Base-by-base conservation (phyloP, 257 asterid genomes). In the Echites panduratus region DNA sequence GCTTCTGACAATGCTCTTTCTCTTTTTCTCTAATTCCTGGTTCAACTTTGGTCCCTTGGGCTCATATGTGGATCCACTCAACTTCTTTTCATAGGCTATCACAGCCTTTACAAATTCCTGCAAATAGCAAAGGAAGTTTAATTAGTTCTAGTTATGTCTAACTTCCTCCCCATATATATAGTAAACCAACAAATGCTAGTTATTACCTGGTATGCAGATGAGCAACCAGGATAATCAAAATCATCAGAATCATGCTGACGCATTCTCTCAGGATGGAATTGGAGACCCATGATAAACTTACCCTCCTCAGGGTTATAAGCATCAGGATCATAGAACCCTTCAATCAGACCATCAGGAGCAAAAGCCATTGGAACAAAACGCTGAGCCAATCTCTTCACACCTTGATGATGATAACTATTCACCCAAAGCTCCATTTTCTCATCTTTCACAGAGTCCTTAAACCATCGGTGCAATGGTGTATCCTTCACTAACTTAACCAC, bases 191-290 rank as follows among this genome's bases (percentile, higher is more conserved):
- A 43, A 4, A 63, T 2, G 13, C 13, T 3, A 14, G 45, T 20
- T 76, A 83, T 20, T 76, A 83, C 96, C 93, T 83, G 85, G 47
- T 90, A 90, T 5, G 93, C 92, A 66, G 76, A 75, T 16, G 96
- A 78, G 73, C 98, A 93, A 1, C 98, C 98, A 0, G 92, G 96
- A 73, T 90, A 91, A 71, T 93, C 96, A 57, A 93, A 93, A 19
- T 81, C 92, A 32, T 84, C 94, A 0, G 89, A 74, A 68, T 89
- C 92, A 0, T 74, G 73, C 1, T 70, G 77, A 45, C 94, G 81
- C 97, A 90, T 93, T 70, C 98, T 78, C 63, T 93, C 97, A 5
- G 98, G 98, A 82, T 93, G 97, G 76, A 93, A 93, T 72, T 93
- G 97, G 26, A 93, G 86, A n/a, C 97, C 98, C 96, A 90, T 88